Base-by-base conservation (phyloP, 2,329 filamentous ascomycete species). In the Fusarium sp. region DNA sequence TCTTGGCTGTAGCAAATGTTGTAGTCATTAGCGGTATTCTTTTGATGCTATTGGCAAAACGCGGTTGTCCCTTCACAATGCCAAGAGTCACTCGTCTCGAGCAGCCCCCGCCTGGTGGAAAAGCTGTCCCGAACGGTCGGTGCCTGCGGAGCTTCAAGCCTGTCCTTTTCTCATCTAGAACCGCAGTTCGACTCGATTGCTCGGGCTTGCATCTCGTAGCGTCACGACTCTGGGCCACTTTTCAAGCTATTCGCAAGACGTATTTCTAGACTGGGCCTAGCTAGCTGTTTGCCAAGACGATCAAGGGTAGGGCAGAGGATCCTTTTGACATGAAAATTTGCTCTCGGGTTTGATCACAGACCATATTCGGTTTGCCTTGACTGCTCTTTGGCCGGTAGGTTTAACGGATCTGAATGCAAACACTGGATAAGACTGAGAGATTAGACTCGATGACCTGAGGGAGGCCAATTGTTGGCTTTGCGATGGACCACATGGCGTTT, bases 41-140 rank as follows among this genome's bases (percentile, higher is more conserved):
- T 7, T 7, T 15, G 19, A 51, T 53, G 4, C 4, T 38, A 53
- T 53, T 51, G 33, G 21, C 19, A 19, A 33, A 53, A 27, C 9
- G 13, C 10, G 23, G 17, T 31, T 4, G 15, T 19, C 23, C 29
- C 23, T 25, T 32, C 2, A 8, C 25, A 35, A 42, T 7, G 53
- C 41, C 41, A 42, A 53, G 49, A 53, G 9, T n/a, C 9, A 23
- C 35, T 53, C 19, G 31, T 21, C 15, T 47, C 19, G 14, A 4
- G 8, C 21, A n/a, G n/a, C 43, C 25, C 36, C 49, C 41, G 48
- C 49, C 44, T 42, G 5, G 33, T 27, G 36, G 27, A 29, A 42
- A 33, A 25, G 13, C 11, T 9, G 9, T 36, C 35, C 37, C 36
- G 49, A 35, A 27, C 35, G 25, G 35, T 23, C 36, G 25, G 46